Percentiles rank a stretch among this genome's conserved stretches.
Conservation (phyloP, 2,329 filamentous ascomycete species). For the Cladosporium austrohemisphaericum region DNA sequence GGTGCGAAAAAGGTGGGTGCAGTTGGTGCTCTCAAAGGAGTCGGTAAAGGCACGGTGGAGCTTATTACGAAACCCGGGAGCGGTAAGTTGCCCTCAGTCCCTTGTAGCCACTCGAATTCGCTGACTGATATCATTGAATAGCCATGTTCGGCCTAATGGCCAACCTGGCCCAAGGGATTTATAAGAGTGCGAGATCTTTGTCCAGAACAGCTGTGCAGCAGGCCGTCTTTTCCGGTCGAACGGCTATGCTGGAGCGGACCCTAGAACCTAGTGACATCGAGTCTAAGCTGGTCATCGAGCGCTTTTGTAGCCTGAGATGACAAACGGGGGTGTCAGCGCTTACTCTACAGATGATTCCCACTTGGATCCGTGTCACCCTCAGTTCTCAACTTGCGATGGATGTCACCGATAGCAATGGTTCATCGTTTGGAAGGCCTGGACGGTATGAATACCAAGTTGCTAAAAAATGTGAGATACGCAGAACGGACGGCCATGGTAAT, state of each 20-base stretch:
- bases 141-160: neutral
- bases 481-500: too few relatives aligned
- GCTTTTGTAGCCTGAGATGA: neutral
- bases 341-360: too few relatives aligned
- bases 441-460: too few relatives aligned
- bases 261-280: neutral
- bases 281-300: neutral
- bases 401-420: too few relatives aligned
- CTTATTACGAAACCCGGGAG: conserved; percentile 1
- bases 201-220: neutral
- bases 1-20: neutral
- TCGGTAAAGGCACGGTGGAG: neutral
- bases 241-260: neutral
- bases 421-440: too few relatives aligned
- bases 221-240: neutral
- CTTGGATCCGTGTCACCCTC: too few relatives aligned
- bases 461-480: too few relatives aligned
- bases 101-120: neutral
- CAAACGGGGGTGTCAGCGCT: too few relatives aligned
- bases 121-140: neutral
- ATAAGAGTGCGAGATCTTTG: neutral
- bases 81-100: neutral
- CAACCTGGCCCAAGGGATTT: neutral
- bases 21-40: neutral
- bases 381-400: too few relatives aligned